Percentiles rank a stretch among this genome's conserved stretches.
These are phyloP conservation scores for Stachybotrys echinatus DNA, from an alignment of 2,329 filamentous ascomycete species.

Conservation along the genomic window DNA sequence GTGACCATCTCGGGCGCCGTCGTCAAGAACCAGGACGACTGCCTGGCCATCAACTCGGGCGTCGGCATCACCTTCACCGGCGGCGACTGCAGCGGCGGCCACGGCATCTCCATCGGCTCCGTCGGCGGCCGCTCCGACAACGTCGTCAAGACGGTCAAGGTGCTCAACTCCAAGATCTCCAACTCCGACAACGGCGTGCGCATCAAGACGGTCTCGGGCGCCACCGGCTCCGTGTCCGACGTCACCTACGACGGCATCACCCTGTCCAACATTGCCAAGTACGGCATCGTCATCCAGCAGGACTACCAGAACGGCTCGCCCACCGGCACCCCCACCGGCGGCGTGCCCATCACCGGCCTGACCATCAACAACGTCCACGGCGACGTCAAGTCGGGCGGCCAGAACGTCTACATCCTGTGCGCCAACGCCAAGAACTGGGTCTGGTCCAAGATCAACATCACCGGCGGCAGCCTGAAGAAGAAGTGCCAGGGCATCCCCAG, in stretches of 20 bases:
- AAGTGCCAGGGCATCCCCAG: constrained; percentile 20
- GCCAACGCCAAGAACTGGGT: constrained; percentile 46
- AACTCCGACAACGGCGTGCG: constrained; percentile 48
- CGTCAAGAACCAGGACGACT: constrained; percentile 59
- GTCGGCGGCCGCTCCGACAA: constrained; percentile 46
- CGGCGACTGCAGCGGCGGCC: constrained; percentile 37
- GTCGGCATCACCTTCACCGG: constrained; percentile 40
- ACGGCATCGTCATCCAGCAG: constrained; percentile 33
- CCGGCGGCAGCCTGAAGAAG: constrained; percentile 40
- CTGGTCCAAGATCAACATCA: constrained; percentile 42
- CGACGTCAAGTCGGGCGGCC: constrained; percentile 30
- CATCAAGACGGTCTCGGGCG: constrained; percentile 43
- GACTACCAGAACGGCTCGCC: constrained; percentile 44
- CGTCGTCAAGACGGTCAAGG: constrained; percentile 43
- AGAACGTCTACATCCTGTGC: constrained; percentile 48
- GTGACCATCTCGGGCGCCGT: constrained; percentile 47
- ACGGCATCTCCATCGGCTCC: constrained; percentile 37
- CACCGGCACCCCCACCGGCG: constrained; percentile 36
- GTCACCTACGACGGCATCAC: constrained; percentile 38
- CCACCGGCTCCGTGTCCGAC: constrained; percentile 37
- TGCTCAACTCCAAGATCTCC: constrained; percentile 42
- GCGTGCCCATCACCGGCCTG: constrained; percentile 49
- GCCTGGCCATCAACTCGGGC: constrained; percentile 52
- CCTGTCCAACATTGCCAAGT: constrained; percentile 34
- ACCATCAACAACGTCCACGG: constrained; percentile 38